Base-by-base conservation (phyloP, 83 land plant species). In the Diphasiastrum complanatum region DNA sequence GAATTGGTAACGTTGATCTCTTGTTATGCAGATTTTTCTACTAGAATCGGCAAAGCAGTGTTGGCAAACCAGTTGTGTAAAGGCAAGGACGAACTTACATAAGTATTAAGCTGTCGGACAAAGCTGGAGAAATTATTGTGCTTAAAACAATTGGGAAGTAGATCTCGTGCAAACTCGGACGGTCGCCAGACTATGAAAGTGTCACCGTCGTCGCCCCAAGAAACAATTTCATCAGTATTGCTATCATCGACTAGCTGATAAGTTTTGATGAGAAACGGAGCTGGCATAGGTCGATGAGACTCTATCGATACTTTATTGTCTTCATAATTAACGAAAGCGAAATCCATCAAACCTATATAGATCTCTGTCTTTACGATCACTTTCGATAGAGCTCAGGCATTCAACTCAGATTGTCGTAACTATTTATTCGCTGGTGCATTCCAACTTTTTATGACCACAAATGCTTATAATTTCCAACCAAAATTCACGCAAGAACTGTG, bases 111-210 rank as follows among this genome's bases (percentile, higher is more conserved):
- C 69, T 68, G 71, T 8, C 71, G 68, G 10, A 68, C 71, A 18
- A 68, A 68, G 71, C 69, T 61, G 54, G 71, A 68, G 71, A 68
- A 68, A 26, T 68, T 68, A 34, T 61, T 61, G 71, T 68, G 71
- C 70, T 68, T 68, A 70, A 68, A 68, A 53, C 62, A 68, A 34
- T 68, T 68, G 36, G 71, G 71, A n/a, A 68, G 71, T 27, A 68
- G 20, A 54, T 68, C 71, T 6, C 71, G 55, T 14, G 71, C 71
- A 6, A 68, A 68, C 71, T 68, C 71, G 37, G 69, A 70, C 22
- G 71, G 69, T 5, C 69, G 52, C 71, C 71, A 68, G 3, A 68
- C 71, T 25, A 68, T 47, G 38, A 68, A 68, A 24, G 69, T 68
- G 20, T 52, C 43, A 28, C 50, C 71, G 53, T 68, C 71, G 30